Evolutionary conservation across 2,329 filamentous ascomycete genomes (phyloP), one percentile per base, ranked within the genome.

Genomic region (Aspergillus terreus): DNA sequence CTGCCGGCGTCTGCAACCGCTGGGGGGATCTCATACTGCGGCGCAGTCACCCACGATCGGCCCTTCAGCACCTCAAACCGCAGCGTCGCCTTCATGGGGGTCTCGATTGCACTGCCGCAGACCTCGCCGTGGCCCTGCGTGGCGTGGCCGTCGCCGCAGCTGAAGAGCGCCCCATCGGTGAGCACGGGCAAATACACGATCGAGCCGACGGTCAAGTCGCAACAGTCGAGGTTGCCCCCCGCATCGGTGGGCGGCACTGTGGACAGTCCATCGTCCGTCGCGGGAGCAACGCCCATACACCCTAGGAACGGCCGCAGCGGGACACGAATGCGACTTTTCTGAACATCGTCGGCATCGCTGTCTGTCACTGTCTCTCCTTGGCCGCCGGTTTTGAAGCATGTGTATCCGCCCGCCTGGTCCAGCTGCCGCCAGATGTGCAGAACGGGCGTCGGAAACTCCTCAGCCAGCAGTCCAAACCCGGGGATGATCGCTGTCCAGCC

Each of bases 101-200:
- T 81, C 68, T 82, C 79, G 57, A 82, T 78, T 6, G 79, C 79
- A n/a, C 77, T 79, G 5, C 79, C 78, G 56, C 78, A 81, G 19
- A 81, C 75, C 56, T 81, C 79, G 3, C 79, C 79, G 53, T 80
- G 77, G 3, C 79, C 78, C 58, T 82, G 78, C 0, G 77, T 78
- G 3, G 77, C 78, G 60, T 82, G 79, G 0, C 78, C 78, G 58
- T 82, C 78, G 33, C 78, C 78, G 53, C 77, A 79, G 60, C 76
- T 79, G 60, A 82, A 80, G 11, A 80, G 65, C 1, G 77, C 79
- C 0, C 79, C 79, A 2, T 70, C 57, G 0, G 74, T 74, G 58
- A 78, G 72, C 11, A 81, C 73, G 12, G 78, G 78, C 1, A 81
- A 68, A 58, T 75, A 80, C 17, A 82, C 66, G 4, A 65, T 71